Base-by-base conservation (phyloP, 2,329 filamentous ascomycete genomes). In the Cladophialophora yegresii region DNA sequence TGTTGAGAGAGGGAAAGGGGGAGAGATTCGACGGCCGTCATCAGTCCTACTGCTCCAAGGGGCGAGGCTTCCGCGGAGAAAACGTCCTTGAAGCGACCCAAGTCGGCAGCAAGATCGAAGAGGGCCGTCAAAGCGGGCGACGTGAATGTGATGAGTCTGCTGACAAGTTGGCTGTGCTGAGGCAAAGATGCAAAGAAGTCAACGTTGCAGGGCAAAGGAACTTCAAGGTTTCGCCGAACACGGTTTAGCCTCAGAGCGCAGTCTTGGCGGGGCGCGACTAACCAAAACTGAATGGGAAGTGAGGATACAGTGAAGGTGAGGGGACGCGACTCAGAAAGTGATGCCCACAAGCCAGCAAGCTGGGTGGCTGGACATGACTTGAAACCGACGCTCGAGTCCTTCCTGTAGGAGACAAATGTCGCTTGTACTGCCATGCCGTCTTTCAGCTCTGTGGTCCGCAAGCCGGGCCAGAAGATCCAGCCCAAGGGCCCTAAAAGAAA, bases 11-110 rank as follows among this genome's bases (percentile, higher is more conserved):
- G 66, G 87, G 85, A 87, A 86, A 84, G 88, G 84, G 79, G 88
- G 85, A 77, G 84, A 72, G 86, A 85, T 81, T 90, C 89, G 82
- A 90, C 87, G 85, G 90, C 86, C 89, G 88, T 88, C 91, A 96
- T 96, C 85, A 92, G 90, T 89, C 84, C 81, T 80, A 79, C 79
- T 77, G 51, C 56, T 30, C 62, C 45, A 57, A 60, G 57, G 43
- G 49, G 54, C 60, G 51, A 40, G 50, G 49, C 43, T 61, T 62
- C 26, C 30, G 33, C 55, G 47, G 51, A 36, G 47, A 45, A 30
- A 59, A 54, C 23, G 28, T 62, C 64, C 56, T 64, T 40, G 28
- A 64, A 50, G 40, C 40, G 43, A 32, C 58, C 54, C 36, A 16
- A 26, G 36, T 49, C 53, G 63, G 60, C 60, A 50, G 40, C 33